Evolutionary conservation across 352 stramenopile species (phyloP), one percentile per base, ranked within the genome.

Genomic region (Pythium graminicola): DNA sequence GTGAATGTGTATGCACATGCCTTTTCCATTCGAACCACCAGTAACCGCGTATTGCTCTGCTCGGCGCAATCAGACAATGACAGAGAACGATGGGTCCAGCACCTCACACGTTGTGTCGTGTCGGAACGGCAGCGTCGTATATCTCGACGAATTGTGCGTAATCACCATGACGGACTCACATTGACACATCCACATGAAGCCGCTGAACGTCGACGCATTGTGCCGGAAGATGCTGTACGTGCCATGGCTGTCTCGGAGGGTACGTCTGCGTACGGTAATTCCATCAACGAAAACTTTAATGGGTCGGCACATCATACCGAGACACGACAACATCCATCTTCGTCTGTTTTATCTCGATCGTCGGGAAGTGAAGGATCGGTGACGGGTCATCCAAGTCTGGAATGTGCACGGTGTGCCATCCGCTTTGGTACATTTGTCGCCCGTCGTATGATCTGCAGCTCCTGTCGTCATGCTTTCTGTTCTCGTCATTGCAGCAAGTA

Each of bases 21-120:
- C 14, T 90, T 90, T 35, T 72, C 76, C 7, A 52, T 90, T 28
- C 76, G 74, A 43, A 86, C 79, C 27, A 67, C 64, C 5, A 69
- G 52, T 50, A 79, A 81, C 53, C 65, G 67, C 6, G 28, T 86
- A 46, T 38, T 90, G 49, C 54, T 88, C n/a, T 90, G 79, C 36
- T 74, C 74, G 17, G 70, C 74, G 19, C 59, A 73, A 54, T 70
- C 59, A 3, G 31, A 19, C 0, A 57, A 58, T 9, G 76, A 84
- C 23, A 80, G 76, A 24, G 54, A 75, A 14, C 38, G 42, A 31
- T 90, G 79, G 79, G 44, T 81, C 35, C 42, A 67, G n/a, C 50
- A 60, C 9, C 47, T 88, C 9, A 47, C 73, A 43, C 36, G 35
- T 2, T 56, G 64, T 22, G 40, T 72, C 13, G 46, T 55, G 17